Evolutionary conservation across 2,329 filamentous ascomycete genomes (phyloP).

Genomic region (Metarhizium anisopliae): DNA sequence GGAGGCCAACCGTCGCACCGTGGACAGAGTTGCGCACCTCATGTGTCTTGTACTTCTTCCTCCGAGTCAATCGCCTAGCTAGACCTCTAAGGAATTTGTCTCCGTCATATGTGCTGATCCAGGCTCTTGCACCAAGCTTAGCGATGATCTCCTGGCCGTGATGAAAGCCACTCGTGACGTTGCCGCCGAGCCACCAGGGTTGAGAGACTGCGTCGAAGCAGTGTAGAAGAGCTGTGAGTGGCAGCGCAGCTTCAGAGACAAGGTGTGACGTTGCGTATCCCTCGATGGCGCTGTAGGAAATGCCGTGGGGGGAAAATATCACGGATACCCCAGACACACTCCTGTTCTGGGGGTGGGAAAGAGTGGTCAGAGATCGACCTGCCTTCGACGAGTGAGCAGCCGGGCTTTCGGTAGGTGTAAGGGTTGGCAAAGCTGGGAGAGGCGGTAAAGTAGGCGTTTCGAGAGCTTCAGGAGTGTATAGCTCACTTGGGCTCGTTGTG

Average conservation of each 20-base stretch:
- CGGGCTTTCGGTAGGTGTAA: constrained; percentile 28
- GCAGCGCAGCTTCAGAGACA: constrained; percentile 45
- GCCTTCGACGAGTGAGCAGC: constrained; percentile 24
- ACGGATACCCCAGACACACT: constrained; percentile 53
- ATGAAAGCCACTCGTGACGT: constrained; percentile 46
- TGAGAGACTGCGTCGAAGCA: constrained; percentile 51
- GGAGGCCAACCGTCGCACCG: not conserved
- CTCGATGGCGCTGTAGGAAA: constrained; percentile 41
- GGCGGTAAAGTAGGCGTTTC: constrained; percentile 3
- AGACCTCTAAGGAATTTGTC: constrained; percentile 42
- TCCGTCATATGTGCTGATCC: constrained; percentile 39
- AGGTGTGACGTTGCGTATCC: constrained; percentile 51
- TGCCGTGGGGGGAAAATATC: constrained; percentile 57
- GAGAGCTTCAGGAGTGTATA: constrained; percentile 1
- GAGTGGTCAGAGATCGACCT: constrained; percentile 25
- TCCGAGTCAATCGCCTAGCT: constrained; percentile 40
- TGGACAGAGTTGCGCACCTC: constrained; percentile 32
- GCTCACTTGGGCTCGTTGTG: constrained; percentile 1
- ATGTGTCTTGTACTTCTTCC: constrained; percentile 31
- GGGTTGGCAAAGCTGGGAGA: constrained; percentile 16
- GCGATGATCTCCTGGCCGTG: constrained; percentile 38
- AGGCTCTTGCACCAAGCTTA: constrained; percentile 7
- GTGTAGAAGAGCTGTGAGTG: constrained; percentile 55
- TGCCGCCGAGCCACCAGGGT: constrained; percentile 53
- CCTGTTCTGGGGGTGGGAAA: constrained; percentile 26